Base-by-base conservation (phyloP, 805 yeast species). In the Candida xyloterini region DNA sequence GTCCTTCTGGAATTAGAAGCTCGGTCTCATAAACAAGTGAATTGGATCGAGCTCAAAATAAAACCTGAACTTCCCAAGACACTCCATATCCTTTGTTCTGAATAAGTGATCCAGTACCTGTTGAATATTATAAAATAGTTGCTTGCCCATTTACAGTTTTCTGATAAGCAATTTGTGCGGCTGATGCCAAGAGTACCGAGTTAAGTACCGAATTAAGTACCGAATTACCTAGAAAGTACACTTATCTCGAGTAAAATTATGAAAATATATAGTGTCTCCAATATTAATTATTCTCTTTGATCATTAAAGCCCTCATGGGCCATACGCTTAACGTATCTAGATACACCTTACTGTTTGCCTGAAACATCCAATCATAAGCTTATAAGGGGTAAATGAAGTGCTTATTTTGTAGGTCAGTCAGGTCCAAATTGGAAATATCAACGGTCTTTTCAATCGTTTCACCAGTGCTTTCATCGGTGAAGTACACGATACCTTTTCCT, bases 1-100 rank as follows among this genome's bases (percentile, higher is more conserved):
- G n/a, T n/a, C n/a, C n/a, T n/a, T n/a, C n/a, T n/a, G n/a, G n/a
- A n/a, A n/a, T n/a, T n/a, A n/a, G n/a, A n/a, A n/a, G n/a, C n/a
- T n/a, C n/a, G n/a, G 84, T 46, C 84, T 67, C 45, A 67, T 62
- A 24, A 72, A 50, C 47, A 73, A 52, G 46, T 72, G 73, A 4
- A 74, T 81, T 52, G 78, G 83, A 44, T 75, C 77, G 32, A 77
- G 64, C 0, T 59, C 50, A 55, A 82, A 76, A 25, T 67, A 66
- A 1, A 49, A 55, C 13, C 13, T 84, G 85, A 2, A 73, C 57
- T 15, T 73, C 78, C 26, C 74, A 62, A 29, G 67, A 61, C 29
- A 79, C 70, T 11, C 84, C 84, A 42, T 52, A 68, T 0, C 81
- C 79, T 5, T 67, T 62, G 38, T 70, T 63, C 43, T 69, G 71